Evolutionary conservation across 1,284 basidiomycete genomes (phyloP), one percentile per base, ranked within the genome.

Genomic region (Anthracocystis walkeri): DNA sequence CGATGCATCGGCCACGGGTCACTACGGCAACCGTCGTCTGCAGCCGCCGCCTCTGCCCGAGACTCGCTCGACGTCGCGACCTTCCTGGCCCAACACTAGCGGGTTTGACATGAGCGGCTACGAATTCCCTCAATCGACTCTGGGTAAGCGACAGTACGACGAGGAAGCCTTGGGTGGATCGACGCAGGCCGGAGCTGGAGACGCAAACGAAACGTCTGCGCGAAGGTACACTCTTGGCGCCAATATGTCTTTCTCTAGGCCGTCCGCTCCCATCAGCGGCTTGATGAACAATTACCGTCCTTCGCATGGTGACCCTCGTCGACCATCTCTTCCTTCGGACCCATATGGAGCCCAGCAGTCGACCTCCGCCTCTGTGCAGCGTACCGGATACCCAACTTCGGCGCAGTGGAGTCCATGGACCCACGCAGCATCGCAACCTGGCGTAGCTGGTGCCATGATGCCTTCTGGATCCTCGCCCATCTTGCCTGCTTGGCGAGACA

Each of bases 91-190:
- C 31, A 70, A 63, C 23, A 29, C 61, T 18, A 44, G 63, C 40
- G 69, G 69, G n/a, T 58, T 76, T n/a, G 74, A 76, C 41, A 65
- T 62, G 23, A 51, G 60, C 50, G 45, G 58, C 38, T 77, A 77
- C 59, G 75, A 77, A 29, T 77, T 73, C 46, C 70, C 75, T 23
- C 63, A 58, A 46, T 66, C 58, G 31, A 60, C 33, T 7, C 21
- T 77, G 44, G 75, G 75, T 44, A 77, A 77, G 60, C 75, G 70
- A 18, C 53, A 59, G 42, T 69, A 77, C 50, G 75, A 77, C 4
- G 70, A 73, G 31, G 70, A 77, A 8, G 35, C 55, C 23, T 42
- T 59, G 45, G 58, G 21, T 50, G 54, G 42, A 7, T 35, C 46
- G 2, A 7, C 57, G n/a, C 48, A 55, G 7, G 55, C 55, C 31